Evolutionary conservation across 129 eudicot genomes (phyloP).

Genomic region (Heracleum sosnowskyi): DNA sequence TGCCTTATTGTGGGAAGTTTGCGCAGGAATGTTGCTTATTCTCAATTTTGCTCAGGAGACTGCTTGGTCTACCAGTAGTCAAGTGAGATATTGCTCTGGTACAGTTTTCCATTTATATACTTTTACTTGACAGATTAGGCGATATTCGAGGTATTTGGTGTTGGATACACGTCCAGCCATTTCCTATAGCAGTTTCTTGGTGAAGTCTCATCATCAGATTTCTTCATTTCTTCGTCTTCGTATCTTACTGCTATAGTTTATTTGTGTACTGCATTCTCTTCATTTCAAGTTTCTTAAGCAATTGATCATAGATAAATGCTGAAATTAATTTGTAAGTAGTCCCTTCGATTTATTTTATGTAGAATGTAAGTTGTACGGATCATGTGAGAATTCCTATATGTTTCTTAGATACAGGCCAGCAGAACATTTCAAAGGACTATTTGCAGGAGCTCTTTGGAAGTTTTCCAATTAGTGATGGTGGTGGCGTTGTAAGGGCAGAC

Average conservation of each 20-base stretch:
- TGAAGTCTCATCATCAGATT: neutral
- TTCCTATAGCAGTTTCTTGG: neutral
- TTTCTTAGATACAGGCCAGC: conserved; percentile 45
- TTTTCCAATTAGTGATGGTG: conserved; percentile 48
- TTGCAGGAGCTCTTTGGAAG: conserved; percentile 85
- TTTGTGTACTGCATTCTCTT: neutral
- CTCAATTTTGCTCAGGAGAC: neutral
- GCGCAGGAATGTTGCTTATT: neutral
- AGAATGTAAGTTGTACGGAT: neutral
- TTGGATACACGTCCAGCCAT: neutral
- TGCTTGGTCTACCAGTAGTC: neutral
- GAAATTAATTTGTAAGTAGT: neutral
- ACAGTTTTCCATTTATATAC: neutral
- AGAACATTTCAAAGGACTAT: conserved; percentile 61
- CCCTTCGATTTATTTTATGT: too few species aligned
- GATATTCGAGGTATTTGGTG: neutral
- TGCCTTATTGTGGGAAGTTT: neutral
- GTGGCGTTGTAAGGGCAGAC: conserved; percentile 30
- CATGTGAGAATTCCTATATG: conserved; percentile 33
- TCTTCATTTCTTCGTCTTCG: neutral
- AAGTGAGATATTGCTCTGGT: neutral
- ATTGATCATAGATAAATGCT: neutral
- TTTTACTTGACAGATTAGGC: neutral
- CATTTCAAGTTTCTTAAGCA: neutral
- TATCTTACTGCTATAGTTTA: neutral